These are phyloP conservation scores for Chloris gayana DNA, from an alignment of 176 grass and related monocot species.

Conservation along the genomic window DNA sequence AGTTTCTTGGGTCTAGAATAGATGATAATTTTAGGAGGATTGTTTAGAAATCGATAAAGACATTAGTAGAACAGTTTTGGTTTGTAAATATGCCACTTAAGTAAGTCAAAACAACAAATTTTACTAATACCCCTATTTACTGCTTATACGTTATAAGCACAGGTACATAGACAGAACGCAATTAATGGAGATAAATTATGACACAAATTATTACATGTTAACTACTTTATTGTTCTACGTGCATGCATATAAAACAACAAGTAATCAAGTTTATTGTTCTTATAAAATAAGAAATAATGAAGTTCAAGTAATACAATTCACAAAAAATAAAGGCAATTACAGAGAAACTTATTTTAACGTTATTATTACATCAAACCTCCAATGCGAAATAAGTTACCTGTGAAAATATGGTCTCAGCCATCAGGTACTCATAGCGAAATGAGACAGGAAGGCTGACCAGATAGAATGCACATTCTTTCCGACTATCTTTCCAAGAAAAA, in stretches of 20 bases:
- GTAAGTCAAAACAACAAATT: not conserved
- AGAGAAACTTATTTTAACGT: not conserved
- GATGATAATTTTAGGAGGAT: not conserved
- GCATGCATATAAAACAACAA: not conserved
- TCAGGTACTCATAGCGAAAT: slow-evolving; percentile 95
- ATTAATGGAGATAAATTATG: not conserved
- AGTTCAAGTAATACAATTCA: not conserved
- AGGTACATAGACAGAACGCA: not conserved
- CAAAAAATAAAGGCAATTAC: slow-evolving; percentile 7
- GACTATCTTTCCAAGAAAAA: slow-evolving; percentile 92
- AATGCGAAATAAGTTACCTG: slow-evolving; percentile 56
- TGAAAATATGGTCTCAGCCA: slow-evolving; percentile 99
- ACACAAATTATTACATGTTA: not conserved
- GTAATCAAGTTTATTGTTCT: not conserved
- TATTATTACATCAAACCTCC: not conserved
- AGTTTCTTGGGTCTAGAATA: not conserved
- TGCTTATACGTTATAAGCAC: not conserved
- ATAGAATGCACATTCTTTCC: slow-evolving; percentile 99
- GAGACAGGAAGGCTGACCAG: slow-evolving; percentile 88
- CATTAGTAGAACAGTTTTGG: not conserved
- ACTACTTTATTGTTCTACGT: not conserved
- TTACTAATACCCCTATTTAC: not conserved
- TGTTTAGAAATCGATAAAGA: not conserved
- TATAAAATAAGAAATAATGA: not conserved
- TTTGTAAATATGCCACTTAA: not conserved